A percentile compares a stretch with the other conserved stretches of the same genome.
phyloP scores from a whole-genome alignment of 75 land plant species.

The Larix kaempferi region DNA sequence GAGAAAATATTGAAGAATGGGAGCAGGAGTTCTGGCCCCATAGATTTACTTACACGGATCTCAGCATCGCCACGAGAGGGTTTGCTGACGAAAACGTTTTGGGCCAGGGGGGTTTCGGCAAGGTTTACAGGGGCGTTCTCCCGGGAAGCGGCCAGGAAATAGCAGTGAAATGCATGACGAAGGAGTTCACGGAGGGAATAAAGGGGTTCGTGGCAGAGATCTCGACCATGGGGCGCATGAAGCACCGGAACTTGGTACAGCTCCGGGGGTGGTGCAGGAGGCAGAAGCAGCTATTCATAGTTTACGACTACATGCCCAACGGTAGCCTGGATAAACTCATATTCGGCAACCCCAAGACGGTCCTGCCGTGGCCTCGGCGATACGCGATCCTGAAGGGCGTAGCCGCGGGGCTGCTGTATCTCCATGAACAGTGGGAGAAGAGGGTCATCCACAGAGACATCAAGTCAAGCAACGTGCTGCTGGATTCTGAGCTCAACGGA shows the following conservation, averaged over 20 bases:
- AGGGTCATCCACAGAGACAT: constrained; percentile 23
- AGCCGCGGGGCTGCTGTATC: constrained; percentile 17
- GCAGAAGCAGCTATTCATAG: constrained; percentile 39
- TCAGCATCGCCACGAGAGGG: too few species aligned
- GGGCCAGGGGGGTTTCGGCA: constrained; percentile 52
- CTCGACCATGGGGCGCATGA: constrained; percentile 38
- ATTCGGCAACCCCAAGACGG: background rate
- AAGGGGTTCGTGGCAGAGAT: constrained; percentile 54
- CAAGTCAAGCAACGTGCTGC: constrained; percentile 25
- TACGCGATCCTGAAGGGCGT: constrained; percentile 17
- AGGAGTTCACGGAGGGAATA: constrained; percentile 37
- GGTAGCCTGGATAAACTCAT: constrained; percentile 27
- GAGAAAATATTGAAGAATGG: too few species aligned
- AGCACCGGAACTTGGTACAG: constrained; percentile 51
- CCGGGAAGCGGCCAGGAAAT: constrained; percentile 20
- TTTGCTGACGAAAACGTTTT: too few species aligned
- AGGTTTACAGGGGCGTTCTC: constrained; percentile 39
- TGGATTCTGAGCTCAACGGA: constrained; percentile 21
- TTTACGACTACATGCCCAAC: constrained; percentile 57
- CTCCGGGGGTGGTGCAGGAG: constrained; percentile 49
- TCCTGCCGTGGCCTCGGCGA: constrained; percentile 16
- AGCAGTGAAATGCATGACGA: constrained; percentile 44
- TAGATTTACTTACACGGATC: too few species aligned
- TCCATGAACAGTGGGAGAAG: constrained; percentile 31
- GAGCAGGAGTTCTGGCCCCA: too few species aligned